Base-by-base conservation (phyloP, 1,139 yeast species). In the Lodderomyces jiufengensis region DNA sequence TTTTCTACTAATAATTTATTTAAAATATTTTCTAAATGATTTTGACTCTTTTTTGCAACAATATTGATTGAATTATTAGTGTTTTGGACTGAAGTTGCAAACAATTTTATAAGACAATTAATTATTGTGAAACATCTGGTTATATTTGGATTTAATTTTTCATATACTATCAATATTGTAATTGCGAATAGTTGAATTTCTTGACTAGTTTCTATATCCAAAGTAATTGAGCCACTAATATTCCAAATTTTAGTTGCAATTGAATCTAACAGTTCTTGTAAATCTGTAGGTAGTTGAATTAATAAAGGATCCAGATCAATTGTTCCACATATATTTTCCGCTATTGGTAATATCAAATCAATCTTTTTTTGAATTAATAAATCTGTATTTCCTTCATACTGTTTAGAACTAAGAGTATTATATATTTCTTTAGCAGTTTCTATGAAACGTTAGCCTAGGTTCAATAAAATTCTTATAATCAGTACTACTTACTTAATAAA, bases 241-340 rank as follows among this genome's bases (percentile, higher is more conserved):
- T 60, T 61, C 65, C 65, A 60, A 6, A 54, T 32, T n/a, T 47
- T 49, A 6, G 59, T 48, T 2, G 55, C 52, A 12, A 40, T 27
- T 1, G 36, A 38, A 24, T 53, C 57, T 3, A 54, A 21, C 11
- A 34, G 28, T 9, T 42, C 41, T 24, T 32, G 37, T 16, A 34
- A 29, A 14, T 34, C 32, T 4, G 13, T 18, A 9, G 41, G 37
- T 9, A 40, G 22, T 23, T 36, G 34, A 22, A 34, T 30, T 12
- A 31, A 16, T 8, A 34, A 32, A 6, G 31, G 23, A 8, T 33
- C 25, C 12, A 25, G 28, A 7, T 24, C 34, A 9, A 39, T 21
- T 11, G 23, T 37, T 31, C 42, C 31, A 29, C 32, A 35, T 36
- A 36, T 34, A 14, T 43, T 32, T 16, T 41, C 46, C 4, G 40